A percentile compares a stretch with the other conserved stretches of the same genome.
Evolutionary conservation across 2,329 filamentous ascomycete species (phyloP).

Genomic region (Arthrobotrys iridis): DNA sequence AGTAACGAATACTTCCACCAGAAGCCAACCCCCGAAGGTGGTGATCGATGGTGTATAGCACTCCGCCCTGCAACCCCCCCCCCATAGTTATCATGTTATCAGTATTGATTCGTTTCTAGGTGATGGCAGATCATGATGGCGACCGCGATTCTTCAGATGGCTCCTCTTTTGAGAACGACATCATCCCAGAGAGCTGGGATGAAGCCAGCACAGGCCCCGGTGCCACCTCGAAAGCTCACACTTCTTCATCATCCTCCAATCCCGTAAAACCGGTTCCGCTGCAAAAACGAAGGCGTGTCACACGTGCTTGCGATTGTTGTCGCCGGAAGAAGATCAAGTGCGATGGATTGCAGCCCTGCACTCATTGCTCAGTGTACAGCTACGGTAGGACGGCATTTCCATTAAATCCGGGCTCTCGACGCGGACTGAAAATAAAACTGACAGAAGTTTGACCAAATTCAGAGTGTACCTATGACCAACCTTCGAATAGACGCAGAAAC

Average conservation of each 20-base stretch:
- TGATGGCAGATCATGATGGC: slow-evolving; percentile 54
- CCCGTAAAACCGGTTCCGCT: slow-evolving; percentile 42
- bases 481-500: slow-evolving; percentile 88
- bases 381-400: slow-evolving; percentile 74
- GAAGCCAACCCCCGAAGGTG: slow-evolving; percentile 27
- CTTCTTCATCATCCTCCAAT: slow-evolving; percentile 30
- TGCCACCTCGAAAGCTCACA: slow-evolving; percentile 6
- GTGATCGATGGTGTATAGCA: slow-evolving; percentile 45
- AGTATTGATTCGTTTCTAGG: slow-evolving; percentile 20
- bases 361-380: slow-evolving; percentile 96
- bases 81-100: not conserved
- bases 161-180: slow-evolving; percentile 49
- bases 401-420: not conserved
- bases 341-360: slow-evolving; percentile 86
- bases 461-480: slow-evolving; percentile 97
- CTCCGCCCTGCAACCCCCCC: not conserved
- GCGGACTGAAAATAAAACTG: not conserved
- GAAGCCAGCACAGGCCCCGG: slow-evolving; percentile 21
- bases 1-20: slow-evolving; percentile 30
- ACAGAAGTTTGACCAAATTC: not conserved
- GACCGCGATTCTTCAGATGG: slow-evolving; percentile 49
- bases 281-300: slow-evolving; percentile 68
- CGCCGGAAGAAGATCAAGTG: slow-evolving; percentile 88
- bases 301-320: slow-evolving; percentile 83
- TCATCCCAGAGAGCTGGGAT: slow-evolving; percentile 42